Base-by-base conservation (phyloP, 495 filamentous ascomycete species). In the Sporormia fimetaria region DNA sequence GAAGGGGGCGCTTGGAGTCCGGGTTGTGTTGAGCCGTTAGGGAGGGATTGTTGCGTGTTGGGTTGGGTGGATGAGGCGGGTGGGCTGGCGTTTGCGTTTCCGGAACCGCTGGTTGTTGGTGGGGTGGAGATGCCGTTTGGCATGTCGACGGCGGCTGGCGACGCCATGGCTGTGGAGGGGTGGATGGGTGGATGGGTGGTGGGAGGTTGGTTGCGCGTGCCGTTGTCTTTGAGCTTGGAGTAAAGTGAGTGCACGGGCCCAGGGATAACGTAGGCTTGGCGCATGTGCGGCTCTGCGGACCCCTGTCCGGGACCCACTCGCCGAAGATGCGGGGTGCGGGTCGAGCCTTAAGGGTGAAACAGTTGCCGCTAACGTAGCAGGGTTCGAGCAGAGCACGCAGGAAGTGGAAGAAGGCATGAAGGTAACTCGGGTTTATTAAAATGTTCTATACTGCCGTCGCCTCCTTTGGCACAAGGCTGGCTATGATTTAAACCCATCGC, bases 1-100 rank as follows among this genome's bases (percentile, higher is more conserved):
- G 55, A 45, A 35, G 55, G 48, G 21, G 40, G 20, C 42, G 31
- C 25, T 70, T 33, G 6, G 54, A 44, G 3, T 58, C 45, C 32
- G 53, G 50, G 34, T 51, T 53, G 18, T 49, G 49, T 34, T 50
- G n/a, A n/a, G 58, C 37, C 31, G 43, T 55, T 54, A 20, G 37
- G 40, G 31, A 41, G 37, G 6, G 49, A 2, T 43, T 44, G 44
- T 34, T 49, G 50, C 12, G 42, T 45, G 28, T 30, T 28, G 16
- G 44, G 44, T 39, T 49, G 50, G 5, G 44, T 45, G 23, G 49
- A 53, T 21, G 36, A 36, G 24, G 47, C 45, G 4, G 49, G 44
- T 15, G 49, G 49, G 31, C 42, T 47, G 6, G 44, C 44, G 37
- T 54, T 54, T 9, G 36, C 36, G 0, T 22, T 38, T 28, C 30